A percentile compares a stretch with the other conserved stretches of the same genome.
These are phyloP conservation scores for Penicillium rolfsii DNA, from an alignment of 2,329 filamentous ascomycete genomes.

Conservation along the genomic window DNA sequence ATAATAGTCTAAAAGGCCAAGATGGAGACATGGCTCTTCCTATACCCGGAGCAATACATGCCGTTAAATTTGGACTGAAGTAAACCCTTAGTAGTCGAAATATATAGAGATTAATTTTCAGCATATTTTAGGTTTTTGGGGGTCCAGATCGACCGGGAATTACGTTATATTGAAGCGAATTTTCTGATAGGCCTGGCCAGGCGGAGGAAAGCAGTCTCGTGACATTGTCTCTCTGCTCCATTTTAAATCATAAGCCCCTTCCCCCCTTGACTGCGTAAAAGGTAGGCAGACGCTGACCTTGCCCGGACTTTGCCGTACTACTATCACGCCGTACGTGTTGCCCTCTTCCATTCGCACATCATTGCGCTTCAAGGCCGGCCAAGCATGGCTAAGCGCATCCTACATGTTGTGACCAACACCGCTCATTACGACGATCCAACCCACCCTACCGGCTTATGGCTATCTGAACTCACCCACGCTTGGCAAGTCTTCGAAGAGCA, in stretches of 20 bases:
- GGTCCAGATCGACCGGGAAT: no score
- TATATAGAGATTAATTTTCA: no score
- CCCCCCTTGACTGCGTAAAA: neutral
- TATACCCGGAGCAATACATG: no score
- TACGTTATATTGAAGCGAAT: neutral
- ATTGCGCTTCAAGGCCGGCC: neutral
- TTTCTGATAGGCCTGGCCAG: neutral
- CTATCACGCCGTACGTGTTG: neutral
- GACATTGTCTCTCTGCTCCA: neutral
- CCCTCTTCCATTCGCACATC: neutral
- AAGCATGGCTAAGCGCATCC: constrained; percentile 35
- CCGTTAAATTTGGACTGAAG: no score
- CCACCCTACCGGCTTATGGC: constrained; percentile 18
- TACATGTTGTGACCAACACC: constrained; percentile 17
- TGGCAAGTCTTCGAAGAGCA: constrained; percentile 17
- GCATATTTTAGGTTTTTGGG: no score
- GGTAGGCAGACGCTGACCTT: neutral
- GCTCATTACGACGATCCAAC: constrained; percentile 15
- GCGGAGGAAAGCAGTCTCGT: neutral
- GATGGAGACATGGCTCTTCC: no score
- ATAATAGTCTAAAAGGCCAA: no score
- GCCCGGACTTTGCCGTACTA: neutral
- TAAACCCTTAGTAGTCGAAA: no score
- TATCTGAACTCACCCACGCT: constrained; percentile 19
- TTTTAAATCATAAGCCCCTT: neutral